A percentile compares a stretch with the other conserved stretches of the same genome.
These are phyloP conservation scores for Backusella mclennaniae DNA, from an alignment of 192 early-diverging fungal genomes.

Conservation along the genomic window DNA sequence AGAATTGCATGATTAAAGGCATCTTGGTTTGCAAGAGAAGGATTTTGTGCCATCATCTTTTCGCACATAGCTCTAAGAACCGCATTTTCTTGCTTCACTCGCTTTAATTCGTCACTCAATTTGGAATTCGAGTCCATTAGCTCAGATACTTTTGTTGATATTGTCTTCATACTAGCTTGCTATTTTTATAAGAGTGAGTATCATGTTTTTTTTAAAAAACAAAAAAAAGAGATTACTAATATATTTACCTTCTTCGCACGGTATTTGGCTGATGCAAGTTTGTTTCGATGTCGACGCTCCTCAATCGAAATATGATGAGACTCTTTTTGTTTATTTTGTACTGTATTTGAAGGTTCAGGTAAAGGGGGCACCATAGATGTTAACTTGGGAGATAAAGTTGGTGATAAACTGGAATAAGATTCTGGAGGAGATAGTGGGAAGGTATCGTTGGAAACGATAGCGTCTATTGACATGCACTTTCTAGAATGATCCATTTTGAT, in stretches of 20 bases:
- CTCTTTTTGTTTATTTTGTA: not conserved
- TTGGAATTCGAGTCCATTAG: not conserved
- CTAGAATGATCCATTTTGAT: slow-evolving; percentile 8
- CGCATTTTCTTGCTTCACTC: slow-evolving; percentile 8
- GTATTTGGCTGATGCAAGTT: slow-evolving; percentile 59
- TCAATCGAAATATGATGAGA: slow-evolving; percentile 37
- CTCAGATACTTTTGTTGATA: not conserved
- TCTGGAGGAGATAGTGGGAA: slow-evolving; percentile 8
- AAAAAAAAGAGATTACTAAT: no score
- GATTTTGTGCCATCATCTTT: not conserved
- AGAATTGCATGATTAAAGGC: not conserved
- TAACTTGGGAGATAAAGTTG: not conserved
- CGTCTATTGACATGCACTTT: slow-evolving; percentile 1
- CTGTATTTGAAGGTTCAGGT: not conserved
- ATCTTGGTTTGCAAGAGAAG: not conserved
- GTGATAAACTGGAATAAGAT: slow-evolving; percentile 2
- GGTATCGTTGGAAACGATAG: not conserved
- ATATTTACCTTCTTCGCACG: slow-evolving; percentile 48
- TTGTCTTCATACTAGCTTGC: slow-evolving; percentile 11
- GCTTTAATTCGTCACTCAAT: not conserved
- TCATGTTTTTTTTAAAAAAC: not conserved
- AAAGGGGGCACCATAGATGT: not conserved
- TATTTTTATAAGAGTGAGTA: not conserved
- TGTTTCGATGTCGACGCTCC: slow-evolving; percentile 54
- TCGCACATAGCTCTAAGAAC: not conserved